Evolutionary conservation across 228 moss, liverwort and hornwort species (phyloP).

Genomic region (Sphagnum fallax): DNA sequence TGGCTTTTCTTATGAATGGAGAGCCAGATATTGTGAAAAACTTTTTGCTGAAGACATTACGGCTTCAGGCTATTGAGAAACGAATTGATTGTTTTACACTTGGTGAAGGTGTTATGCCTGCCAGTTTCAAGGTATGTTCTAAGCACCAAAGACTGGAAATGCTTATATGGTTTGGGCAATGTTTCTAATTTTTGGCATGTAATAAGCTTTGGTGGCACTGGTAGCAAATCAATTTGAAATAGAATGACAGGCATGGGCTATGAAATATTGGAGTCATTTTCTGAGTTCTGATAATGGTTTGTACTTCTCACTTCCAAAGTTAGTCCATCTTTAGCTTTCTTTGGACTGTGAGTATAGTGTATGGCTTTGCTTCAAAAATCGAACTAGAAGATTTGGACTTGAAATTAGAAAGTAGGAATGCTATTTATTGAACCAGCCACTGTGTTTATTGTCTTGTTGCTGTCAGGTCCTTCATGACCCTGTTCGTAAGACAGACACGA

Average conservation of each 20-base stretch:
- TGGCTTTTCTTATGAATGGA: conserved; percentile 97
- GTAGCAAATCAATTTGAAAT: neutral
- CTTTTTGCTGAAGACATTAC: conserved; percentile 87
- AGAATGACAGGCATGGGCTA: neutral
- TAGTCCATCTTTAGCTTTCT: too few relatives aligned
- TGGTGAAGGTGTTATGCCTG: conserved; percentile 96
- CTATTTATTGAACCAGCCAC: too few relatives aligned
- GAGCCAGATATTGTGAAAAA: conserved; percentile 91
- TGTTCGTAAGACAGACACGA: conserved; percentile 74
- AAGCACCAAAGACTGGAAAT: neutral
- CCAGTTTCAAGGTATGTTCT: conserved; percentile 77
- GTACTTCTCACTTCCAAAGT: too few relatives aligned
- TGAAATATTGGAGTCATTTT: too few relatives aligned
- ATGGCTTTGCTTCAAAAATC: too few relatives aligned
- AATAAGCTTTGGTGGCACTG: too few relatives aligned
- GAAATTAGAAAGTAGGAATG: too few relatives aligned
- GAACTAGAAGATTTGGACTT: too few relatives aligned
- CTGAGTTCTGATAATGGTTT: too few relatives aligned
- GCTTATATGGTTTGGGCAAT: neutral
- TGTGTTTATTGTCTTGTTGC: too few relatives aligned
- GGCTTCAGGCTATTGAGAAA: conserved; percentile 94
- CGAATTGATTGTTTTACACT: conserved; percentile 95
- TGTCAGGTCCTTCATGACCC: conserved; percentile 66
- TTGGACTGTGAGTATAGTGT: too few relatives aligned
- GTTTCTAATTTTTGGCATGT: too few relatives aligned